Evolutionary conservation across 768 basidiomycete genomes (phyloP), one percentile per base, ranked within the genome.

Genomic region (Lactifluus pinguis): DNA sequence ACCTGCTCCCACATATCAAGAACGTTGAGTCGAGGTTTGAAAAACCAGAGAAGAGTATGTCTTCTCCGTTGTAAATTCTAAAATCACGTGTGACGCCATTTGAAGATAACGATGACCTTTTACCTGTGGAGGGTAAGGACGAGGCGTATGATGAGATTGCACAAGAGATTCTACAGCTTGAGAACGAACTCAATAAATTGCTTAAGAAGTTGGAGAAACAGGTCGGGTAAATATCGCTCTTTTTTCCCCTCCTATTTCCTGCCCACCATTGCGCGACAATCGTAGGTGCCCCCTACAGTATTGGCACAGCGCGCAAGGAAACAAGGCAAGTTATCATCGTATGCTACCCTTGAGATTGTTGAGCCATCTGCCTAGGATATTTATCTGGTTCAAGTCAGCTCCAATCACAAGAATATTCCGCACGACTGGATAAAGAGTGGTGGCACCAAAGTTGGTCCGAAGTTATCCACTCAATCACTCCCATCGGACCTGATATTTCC

Each of bases 71-170:
- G n/a, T 19, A 29, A 9, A 41, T 10, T 6, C 34, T 15, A 36
- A 29, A 19, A 45, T 14, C 21, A 25, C 9, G 38, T 11, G 15
- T n/a, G 36, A 42, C 10, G 15, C 13, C n/a, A 13, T 34, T 38
- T 10, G 15, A 4, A 88, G 85, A 82, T 63, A 73, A 72, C 53
- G 82, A 85, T 67, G 84, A 88, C 64, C 79, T 98, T 2, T 74
- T 91, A 17, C 97, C 97, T 2, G 78, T 80, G 55, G 77, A 82
- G n/a, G 95, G 94, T 25, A 89, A 89, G 67, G 92, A 98, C 66
- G 83, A 86, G 29, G 84, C 77, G 45, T 98, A 92, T 66, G 95
- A 98, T 70, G 78, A 76, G 15, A 80, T 95, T 45, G 81, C 83
- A 71, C 73, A 76, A 32, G 88, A 89, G 67, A 93, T 97, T 42